A percentile compares a stretch with the other conserved stretches of the same genome.
Conservation (phyloP, 2,329 filamentous ascomycete genomes). For the Pseudogymnoascus sp. region DNA sequence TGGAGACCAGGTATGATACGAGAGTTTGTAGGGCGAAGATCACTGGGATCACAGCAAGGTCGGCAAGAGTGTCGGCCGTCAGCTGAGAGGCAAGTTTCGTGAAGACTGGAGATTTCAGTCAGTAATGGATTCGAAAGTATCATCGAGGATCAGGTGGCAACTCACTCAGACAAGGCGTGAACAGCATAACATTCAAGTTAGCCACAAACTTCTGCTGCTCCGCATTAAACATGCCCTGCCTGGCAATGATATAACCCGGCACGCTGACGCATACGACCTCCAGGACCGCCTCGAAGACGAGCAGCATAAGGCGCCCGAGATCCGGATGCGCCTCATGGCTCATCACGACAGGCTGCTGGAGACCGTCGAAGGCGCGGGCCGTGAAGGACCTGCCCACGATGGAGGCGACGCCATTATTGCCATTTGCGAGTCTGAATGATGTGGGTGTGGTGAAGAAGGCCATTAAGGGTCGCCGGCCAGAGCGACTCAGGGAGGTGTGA, state of each 20-base stretch:
- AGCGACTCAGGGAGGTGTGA: background rate
- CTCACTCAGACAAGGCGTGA: conserved; percentile 92
- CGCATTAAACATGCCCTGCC: conserved; percentile 86
- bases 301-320: conserved; percentile 35
- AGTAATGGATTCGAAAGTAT: background rate
- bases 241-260: conserved; percentile 87
- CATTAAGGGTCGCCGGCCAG: conserved; percentile 26
- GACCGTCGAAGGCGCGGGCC: conserved; percentile 23
- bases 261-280: conserved; percentile 93
- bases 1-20: conserved; percentile 75
- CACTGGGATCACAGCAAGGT: conserved; percentile 88
- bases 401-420: conserved; percentile 30
- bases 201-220: conserved; percentile 95
- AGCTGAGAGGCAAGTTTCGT: conserved; percentile 94
- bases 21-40: conserved; percentile 86
- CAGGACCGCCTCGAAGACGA: conserved; percentile 86
- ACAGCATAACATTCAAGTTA: conserved; percentile 91
- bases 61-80: conserved; percentile 80
- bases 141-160: conserved; percentile 17
- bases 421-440: conserved; percentile 39
- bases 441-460: conserved; percentile 42
- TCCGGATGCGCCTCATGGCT: conserved; percentile 37
- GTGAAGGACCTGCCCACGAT: conserved; percentile 22
- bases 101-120: conserved; percentile 58
- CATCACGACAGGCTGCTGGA: conserved; percentile 18